These are phyloP conservation scores for Aspergillus unguis DNA, from an alignment of 2,329 filamentous ascomycete species.

Conservation along the genomic window DNA sequence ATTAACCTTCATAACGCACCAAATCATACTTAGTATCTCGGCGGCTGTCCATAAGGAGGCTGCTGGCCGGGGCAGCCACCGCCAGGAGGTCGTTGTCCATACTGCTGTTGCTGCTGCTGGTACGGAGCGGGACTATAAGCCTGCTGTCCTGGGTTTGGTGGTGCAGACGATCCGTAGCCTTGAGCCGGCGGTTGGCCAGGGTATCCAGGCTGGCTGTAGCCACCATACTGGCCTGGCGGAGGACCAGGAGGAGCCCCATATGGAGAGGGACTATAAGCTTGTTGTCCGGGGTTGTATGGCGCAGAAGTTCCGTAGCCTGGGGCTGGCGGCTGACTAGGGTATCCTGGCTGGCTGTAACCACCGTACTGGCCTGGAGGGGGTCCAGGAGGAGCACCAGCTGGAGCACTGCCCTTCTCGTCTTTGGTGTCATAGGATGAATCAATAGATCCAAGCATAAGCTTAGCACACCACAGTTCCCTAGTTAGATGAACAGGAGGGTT, in stretches of 20 bases:
- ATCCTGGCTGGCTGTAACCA: constrained; percentile 25
- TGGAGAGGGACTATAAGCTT: constrained; percentile 1
- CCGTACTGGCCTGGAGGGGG: constrained; percentile 36
- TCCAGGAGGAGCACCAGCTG: constrained; percentile 20
- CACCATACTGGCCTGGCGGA: not conserved
- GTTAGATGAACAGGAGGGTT: constrained; percentile 62
- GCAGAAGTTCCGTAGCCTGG: constrained; percentile 9
- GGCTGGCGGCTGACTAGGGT: constrained; percentile 16
- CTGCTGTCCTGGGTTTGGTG: constrained; percentile 5
- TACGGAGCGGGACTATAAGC: not conserved
- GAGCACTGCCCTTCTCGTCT: constrained; percentile 55
- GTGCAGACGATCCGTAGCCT: constrained; percentile 6
- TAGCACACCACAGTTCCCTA: constrained; percentile 63
- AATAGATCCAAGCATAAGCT: constrained; percentile 65
- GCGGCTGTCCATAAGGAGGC: constrained; percentile 3
- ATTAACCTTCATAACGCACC: not conserved
- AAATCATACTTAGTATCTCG: not conserved
- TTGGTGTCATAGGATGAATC: constrained; percentile 64
- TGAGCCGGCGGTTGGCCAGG: constrained; percentile 18
- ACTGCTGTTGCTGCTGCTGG: not conserved
- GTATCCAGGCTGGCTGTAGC: constrained; percentile 15
- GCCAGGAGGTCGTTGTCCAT: not conserved
- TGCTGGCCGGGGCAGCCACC: constrained; percentile 1
- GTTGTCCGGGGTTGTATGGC: constrained; percentile 10
- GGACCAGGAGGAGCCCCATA: not conserved